Evolutionary conservation across 2,329 filamentous ascomycete genomes (phyloP).

Genomic region (Xylaria sp.): DNA sequence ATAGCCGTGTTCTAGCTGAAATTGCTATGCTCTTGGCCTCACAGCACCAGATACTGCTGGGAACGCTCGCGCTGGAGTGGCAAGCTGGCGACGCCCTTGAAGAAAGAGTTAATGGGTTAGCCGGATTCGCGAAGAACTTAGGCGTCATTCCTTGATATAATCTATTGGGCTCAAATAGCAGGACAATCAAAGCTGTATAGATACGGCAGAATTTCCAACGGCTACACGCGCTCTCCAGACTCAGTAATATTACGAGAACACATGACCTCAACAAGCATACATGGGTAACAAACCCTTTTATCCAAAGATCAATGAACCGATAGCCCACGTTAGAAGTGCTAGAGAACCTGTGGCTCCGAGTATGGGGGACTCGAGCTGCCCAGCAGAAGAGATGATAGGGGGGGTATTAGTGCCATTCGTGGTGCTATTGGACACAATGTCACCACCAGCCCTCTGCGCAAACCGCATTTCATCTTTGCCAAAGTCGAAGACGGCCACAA

Average conservation of each 20-base stretch:
- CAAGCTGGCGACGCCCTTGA: slow-evolving; percentile 6
- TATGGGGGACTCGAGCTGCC: background rate
- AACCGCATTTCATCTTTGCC: slow-evolving; percentile 23
- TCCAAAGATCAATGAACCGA: background rate
- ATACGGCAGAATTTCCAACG: too few relatives aligned
- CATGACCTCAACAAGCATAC: background rate
- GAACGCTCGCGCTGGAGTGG: slow-evolving; percentile 6
- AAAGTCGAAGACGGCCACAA: slow-evolving; percentile 15
- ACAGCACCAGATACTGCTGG: background rate
- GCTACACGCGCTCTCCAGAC: background rate
- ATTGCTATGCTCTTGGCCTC: slow-evolving; percentile 9
- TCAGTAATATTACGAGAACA: background rate
- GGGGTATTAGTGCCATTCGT: background rate
- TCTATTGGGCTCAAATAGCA: background rate
- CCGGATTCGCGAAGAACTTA: slow-evolving; percentile 8
- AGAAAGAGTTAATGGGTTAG: slow-evolving; percentile 3
- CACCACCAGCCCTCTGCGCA: slow-evolving; percentile 6
- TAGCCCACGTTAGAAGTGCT: background rate
- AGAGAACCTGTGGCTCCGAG: background rate
- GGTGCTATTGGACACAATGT: background rate
- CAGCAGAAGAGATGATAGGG: background rate
- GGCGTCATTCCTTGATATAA: background rate
- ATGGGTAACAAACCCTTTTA: background rate
- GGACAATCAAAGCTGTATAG: background rate
- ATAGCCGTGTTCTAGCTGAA: slow-evolving; percentile 11